Conservation (phyloP, 2,329 filamentous ascomycete species). For the Boeremia lycopersici region DNA sequence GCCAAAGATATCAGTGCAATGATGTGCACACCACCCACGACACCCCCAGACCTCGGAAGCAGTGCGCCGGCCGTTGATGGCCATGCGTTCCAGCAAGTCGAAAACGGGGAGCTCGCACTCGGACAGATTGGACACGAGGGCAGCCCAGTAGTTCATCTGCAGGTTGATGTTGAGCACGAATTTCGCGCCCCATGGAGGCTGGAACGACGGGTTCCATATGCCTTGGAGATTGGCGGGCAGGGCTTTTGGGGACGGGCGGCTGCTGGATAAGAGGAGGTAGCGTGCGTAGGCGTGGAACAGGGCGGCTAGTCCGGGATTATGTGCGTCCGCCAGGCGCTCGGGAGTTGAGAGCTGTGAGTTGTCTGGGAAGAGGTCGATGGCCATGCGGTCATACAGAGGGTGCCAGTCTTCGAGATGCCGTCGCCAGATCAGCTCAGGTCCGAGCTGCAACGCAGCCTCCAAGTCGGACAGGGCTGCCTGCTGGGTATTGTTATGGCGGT, state of each 20-base stretch:
- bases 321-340: not conserved
- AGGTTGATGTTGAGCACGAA: slow-evolving; percentile 60
- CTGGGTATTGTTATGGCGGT: slow-evolving; percentile 40
- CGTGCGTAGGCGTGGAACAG: slow-evolving; percentile 50
- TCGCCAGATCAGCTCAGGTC: slow-evolving; percentile 28
- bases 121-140: slow-evolving; percentile 27
- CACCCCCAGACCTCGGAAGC: slow-evolving; percentile 28
- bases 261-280: slow-evolving; percentile 48
- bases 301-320: slow-evolving; percentile 27
- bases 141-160: slow-evolving; percentile 61
- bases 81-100: slow-evolving; percentile 48
- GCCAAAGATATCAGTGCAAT: slow-evolving; percentile 37
- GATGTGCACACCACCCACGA: slow-evolving; percentile 35
- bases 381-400: slow-evolving; percentile 14
- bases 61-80: slow-evolving; percentile 36
- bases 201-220: slow-evolving; percentile 52
- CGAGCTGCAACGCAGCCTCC: slow-evolving; percentile 20
- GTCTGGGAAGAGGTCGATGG: slow-evolving; percentile 7
- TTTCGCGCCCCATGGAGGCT: slow-evolving; percentile 55
- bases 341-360: not conserved
- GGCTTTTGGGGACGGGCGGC: slow-evolving; percentile 31
- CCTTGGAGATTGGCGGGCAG: slow-evolving; percentile 55
- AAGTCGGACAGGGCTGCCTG: slow-evolving; percentile 33
- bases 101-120: slow-evolving; percentile 53
- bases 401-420: slow-evolving; percentile 45